phyloP scores from a whole-genome alignment of 2,329 filamentous ascomycete genomes.

The Claviceps paspali region DNA sequence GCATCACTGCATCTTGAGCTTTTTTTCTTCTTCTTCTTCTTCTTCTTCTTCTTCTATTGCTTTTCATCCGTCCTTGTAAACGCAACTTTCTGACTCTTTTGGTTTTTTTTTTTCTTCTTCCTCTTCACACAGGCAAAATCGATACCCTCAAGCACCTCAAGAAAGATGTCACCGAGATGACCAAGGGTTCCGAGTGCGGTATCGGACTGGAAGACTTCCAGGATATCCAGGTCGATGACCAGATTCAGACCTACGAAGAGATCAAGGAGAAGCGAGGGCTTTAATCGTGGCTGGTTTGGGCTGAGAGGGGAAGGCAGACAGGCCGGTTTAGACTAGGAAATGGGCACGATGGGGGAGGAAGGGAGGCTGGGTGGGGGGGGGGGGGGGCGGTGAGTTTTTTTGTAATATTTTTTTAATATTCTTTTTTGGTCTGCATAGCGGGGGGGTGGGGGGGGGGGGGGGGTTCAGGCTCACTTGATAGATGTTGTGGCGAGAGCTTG shows the following conservation, averaged over 20 bases:
- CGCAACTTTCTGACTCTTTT: too few species aligned
- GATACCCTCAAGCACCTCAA: slow-evolving; percentile 80
- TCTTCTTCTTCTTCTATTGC: neutral
- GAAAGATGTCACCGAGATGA: slow-evolving; percentile 79
- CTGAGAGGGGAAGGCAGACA: too few species aligned
- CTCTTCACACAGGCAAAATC: slow-evolving; percentile 50
- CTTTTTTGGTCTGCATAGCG: too few species aligned
- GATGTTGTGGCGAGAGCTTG: too few species aligned
- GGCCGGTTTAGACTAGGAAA: too few species aligned
- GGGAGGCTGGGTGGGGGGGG: too few species aligned
- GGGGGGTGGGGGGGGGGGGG: too few species aligned
- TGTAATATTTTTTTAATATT: too few species aligned
- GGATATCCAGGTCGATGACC: slow-evolving; percentile 65
- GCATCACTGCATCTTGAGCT: slow-evolving; percentile 17
- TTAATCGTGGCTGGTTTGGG: too few species aligned
- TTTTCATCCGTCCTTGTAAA: slow-evolving; percentile 4
- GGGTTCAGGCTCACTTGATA: too few species aligned
- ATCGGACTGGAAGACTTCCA: slow-evolving; percentile 71
- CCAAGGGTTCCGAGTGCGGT: slow-evolving; percentile 87
- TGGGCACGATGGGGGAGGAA: neutral
- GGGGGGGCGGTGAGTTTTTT: too few species aligned
- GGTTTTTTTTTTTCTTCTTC: too few species aligned
- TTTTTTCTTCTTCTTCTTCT: neutral
- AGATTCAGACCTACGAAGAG: slow-evolving; percentile 78
- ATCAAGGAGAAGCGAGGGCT: slow-evolving; percentile 51